Evolutionary conservation across 768 basidiomycete genomes (phyloP).

Genomic region (Melanogaster broomeanus): DNA sequence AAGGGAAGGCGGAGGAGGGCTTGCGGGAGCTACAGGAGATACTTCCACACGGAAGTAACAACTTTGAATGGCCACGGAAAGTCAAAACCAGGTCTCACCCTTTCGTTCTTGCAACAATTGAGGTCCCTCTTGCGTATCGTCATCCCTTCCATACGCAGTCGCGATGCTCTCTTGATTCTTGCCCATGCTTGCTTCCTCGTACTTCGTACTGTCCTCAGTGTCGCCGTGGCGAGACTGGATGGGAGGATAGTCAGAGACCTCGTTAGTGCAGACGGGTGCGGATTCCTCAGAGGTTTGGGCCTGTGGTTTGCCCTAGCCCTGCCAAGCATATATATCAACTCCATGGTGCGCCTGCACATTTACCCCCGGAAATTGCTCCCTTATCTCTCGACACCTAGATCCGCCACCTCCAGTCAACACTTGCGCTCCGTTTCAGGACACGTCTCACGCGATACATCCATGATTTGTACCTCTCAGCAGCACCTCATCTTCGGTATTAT

Average conservation of each 20-base stretch:
- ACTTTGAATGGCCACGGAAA: constrained; percentile 15
- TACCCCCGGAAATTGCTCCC: neutral
- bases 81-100: constrained; percentile 67
- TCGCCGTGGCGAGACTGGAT: constrained; percentile 86
- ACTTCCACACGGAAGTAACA: constrained; percentile 61
- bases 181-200: constrained; percentile 87
- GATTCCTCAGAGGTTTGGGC: constrained; percentile 78
- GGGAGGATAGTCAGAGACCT: constrained; percentile 88
- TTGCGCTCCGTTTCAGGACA: constrained; percentile 81
- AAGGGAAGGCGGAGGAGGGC: too few relatives aligned
- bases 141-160: constrained; percentile 61
- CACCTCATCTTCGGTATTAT: constrained; percentile 73
- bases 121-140: constrained; percentile 71
- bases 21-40: constrained; percentile 66
- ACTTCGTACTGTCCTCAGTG: constrained; percentile 81
- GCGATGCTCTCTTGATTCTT: constrained; percentile 72
- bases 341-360: constrained; percentile 60
- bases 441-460: constrained; percentile 88
- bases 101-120: constrained; percentile 70
- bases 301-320: constrained; percentile 91
- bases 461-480: constrained; percentile 84
- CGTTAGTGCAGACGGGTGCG: constrained; percentile 82
- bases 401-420: constrained; percentile 83
- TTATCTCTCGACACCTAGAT: constrained; percentile 50
- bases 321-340: constrained; percentile 94